Evolutionary conservation across 306 rosid species (phyloP).

Genomic region (Medicago ruthenica): DNA sequence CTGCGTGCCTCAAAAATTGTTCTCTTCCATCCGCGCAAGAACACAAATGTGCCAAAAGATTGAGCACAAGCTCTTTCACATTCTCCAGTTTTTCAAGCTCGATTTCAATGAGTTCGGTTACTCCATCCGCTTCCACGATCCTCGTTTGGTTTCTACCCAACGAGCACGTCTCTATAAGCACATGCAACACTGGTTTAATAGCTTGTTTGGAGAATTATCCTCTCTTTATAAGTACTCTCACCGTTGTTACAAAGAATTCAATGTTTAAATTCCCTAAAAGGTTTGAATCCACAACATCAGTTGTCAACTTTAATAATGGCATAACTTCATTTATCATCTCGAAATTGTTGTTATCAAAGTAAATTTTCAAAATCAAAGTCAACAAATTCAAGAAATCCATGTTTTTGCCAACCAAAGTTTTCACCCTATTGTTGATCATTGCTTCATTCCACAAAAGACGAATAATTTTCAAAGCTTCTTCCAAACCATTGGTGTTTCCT

Average conservation of each 20-base stretch:
- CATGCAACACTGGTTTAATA: constrained; percentile 54
- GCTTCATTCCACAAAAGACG: constrained; percentile 48
- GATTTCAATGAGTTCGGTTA: constrained; percentile 56
- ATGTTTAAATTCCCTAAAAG: constrained; percentile 45
- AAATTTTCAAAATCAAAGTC: constrained; percentile 58
- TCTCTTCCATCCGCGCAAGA: constrained; percentile 75
- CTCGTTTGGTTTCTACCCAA: constrained; percentile 61
- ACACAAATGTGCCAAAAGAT: constrained; percentile 62
- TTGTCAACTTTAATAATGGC: constrained; percentile 50
- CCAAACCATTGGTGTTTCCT: constrained; percentile 36
- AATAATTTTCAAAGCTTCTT: constrained; percentile 58
- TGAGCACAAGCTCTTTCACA: constrained; percentile 59
- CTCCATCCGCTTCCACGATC: constrained; percentile 65
- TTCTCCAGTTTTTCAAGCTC: constrained; percentile 58
- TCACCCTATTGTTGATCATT: constrained; percentile 33
- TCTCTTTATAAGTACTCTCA: constrained; percentile 42
- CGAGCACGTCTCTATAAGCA: constrained; percentile 50
- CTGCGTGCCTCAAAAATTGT: constrained; percentile 59
- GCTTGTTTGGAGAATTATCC: constrained; percentile 44
- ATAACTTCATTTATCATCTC: constrained; percentile 54
- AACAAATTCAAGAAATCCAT: constrained; percentile 60
- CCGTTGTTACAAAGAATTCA: constrained; percentile 61
- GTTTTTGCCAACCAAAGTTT: constrained; percentile 45
- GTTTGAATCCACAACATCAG: constrained; percentile 42
- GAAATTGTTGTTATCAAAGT: constrained; percentile 32